Evolutionary conservation across 257 asterid species (phyloP), one percentile per base, ranked within the genome.

Genomic region (Ilex asprella): DNA sequence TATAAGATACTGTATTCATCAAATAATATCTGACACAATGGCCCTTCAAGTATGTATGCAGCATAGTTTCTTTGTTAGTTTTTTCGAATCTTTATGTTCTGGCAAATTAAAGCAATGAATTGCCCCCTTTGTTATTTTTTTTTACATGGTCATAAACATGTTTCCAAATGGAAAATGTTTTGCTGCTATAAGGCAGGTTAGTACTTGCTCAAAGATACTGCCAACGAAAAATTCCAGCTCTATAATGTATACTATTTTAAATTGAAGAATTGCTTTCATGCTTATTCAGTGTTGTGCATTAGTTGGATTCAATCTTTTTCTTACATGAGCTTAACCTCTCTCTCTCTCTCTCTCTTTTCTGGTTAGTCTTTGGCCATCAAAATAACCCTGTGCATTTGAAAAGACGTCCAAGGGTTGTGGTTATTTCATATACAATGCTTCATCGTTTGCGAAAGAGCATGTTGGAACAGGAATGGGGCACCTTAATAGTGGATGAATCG

Each of bases 401-500:
- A 60, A 83, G 78, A 79, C 70, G 68, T 63, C 97, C 97, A 56
- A 92, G 56, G 79, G 72, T 89, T 53, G 97, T 89, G 68, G 96
- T 92, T 65, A 78, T 72, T 59, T 92, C 99, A 12, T 92, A 83
- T 81, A 81, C 79, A 12, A 92, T 92, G 99, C 97, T 92, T 65
- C 86, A 84, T 39, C 95, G 95, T 64, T 78, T 92, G 73, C 78
- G 69, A 67, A 82, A 73, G 67, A 86, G 84, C 75, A 85, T 92
- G 82, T 65, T 82, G 82, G 86, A 78, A 65, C 87, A 71, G 71
- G 89, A 89, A 70, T 89, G 99, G 99, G 91, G 56, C 59, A 84
- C 89, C 70, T 63, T 86, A 79, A 84, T 92, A 64, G 78, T 92
- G 62, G 99, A 92, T 59, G 99, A 92, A 78, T 92, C 99, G 43